Evolutionary conservation across 2,329 filamentous ascomycete genomes (phyloP).

Genomic region (Gliomastix tumulicola): DNA sequence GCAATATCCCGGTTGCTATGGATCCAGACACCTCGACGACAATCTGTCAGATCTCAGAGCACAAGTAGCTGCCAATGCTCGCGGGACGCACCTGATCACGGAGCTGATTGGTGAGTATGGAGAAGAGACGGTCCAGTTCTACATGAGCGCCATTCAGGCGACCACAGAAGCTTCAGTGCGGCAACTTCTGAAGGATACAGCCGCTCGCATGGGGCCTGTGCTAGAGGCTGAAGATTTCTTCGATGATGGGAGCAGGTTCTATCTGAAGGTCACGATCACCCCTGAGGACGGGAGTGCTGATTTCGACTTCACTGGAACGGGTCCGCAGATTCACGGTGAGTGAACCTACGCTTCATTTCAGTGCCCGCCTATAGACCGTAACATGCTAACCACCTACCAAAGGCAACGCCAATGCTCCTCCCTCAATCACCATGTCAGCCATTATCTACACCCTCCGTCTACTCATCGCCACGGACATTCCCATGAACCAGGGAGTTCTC

Average conservation of each 20-base stretch:
- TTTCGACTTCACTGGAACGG: constrained; percentile 28
- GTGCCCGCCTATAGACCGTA: constrained; percentile 30
- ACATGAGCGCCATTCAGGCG: constrained; percentile 27
- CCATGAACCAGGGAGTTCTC: constrained; percentile 30
- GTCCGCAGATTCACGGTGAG: constrained; percentile 23
- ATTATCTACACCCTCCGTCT: constrained; percentile 29
- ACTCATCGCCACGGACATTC: constrained; percentile 24
- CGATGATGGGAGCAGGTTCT: constrained; percentile 26
- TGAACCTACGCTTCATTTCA: constrained; percentile 24
- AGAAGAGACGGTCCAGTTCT: constrained; percentile 21
- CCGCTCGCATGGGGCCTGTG: constrained; percentile 28
- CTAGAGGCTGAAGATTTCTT: constrained; percentile 19
- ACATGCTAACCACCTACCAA: too few relatives aligned
- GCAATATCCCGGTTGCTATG: constrained; percentile 25
- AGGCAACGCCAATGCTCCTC: constrained; percentile 20
- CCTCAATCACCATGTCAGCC: constrained; percentile 26
- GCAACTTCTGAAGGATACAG: constrained; percentile 23
- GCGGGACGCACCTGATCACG: constrained; percentile 24
- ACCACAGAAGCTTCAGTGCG: constrained; percentile 27
- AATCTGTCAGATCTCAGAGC: constrained; percentile 37
- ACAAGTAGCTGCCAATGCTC: constrained; percentile 32
- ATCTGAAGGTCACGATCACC: constrained; percentile 21
- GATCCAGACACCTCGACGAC: constrained; percentile 26
- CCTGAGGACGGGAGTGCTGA: constrained; percentile 15
- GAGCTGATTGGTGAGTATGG: constrained; percentile 23